Percentiles rank a stretch among this genome's conserved stretches.
Conservation (phyloP, 495 filamentous ascomycete species). For the Bacidia gigantensis region DNA sequence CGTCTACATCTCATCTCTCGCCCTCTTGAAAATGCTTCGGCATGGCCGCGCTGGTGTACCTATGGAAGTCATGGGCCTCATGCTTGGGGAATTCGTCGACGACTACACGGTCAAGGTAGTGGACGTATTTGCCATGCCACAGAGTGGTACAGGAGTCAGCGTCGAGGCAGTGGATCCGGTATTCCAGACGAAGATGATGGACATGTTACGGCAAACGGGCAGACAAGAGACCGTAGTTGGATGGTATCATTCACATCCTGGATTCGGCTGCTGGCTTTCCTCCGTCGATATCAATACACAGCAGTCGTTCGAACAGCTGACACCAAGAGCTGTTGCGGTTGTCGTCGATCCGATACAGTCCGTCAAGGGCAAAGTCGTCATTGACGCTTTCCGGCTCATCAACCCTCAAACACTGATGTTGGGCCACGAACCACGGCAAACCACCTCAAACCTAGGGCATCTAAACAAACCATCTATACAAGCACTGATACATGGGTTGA, state of each 20-base stretch:
- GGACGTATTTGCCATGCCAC: conserved; percentile 99
- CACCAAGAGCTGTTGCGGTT: conserved; percentile 87
- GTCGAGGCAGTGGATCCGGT: conserved; percentile 97
- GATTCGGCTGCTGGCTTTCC: conserved; percentile 97
- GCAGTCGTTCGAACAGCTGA: conserved; percentile 97
- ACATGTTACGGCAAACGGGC: conserved; percentile 94
- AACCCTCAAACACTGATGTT: conserved; percentile 98
- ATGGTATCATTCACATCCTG: conserved; percentile 99
- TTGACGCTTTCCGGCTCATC: conserved; percentile 97
- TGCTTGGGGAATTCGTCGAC: conserved; percentile 97
- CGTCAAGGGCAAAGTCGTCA: conserved; percentile 98
- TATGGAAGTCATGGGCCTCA: conserved; percentile 99
- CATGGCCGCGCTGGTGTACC: conserved; percentile 95
- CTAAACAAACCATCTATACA: conserved; percentile 98
- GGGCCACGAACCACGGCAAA: conserved; percentile 96
- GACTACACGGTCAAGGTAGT: conserved; percentile 97
- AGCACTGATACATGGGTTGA: conserved; percentile 95
- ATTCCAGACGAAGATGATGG: conserved; percentile 99
- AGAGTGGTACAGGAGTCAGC: conserved; percentile 94
- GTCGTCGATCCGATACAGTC: conserved; percentile 98
- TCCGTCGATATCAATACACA: conserved; percentile 99
- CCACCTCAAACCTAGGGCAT: conserved; percentile 92
- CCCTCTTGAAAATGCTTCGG: conserved; percentile 94
- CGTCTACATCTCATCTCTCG: conserved; percentile 95
- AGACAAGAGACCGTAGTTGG: conserved; percentile 75